Conservation (phyloP, 2,329 filamentous ascomycete species). For the Trichoderma harzianum region DNA sequence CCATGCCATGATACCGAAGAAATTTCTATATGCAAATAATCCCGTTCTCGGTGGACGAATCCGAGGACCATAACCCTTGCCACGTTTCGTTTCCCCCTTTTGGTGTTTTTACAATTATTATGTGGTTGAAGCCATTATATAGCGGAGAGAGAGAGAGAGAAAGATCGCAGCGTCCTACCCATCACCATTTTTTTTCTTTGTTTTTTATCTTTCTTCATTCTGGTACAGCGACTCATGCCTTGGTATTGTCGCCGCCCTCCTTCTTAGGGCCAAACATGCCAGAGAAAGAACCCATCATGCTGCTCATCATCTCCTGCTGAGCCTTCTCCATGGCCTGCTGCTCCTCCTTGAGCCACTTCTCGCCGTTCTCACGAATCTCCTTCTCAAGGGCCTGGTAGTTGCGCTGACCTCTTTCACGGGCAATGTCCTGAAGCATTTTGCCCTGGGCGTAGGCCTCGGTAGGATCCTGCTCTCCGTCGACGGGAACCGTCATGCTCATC, state of each 20-base stretch:
- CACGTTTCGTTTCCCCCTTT: neutral
- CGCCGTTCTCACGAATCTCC: slow-evolving; percentile 88
- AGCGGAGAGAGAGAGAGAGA: slow-evolving; percentile 13
- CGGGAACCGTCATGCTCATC: slow-evolving; percentile 57
- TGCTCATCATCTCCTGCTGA: slow-evolving; percentile 86
- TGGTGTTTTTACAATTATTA: slow-evolving; percentile 18
- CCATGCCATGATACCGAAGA: slow-evolving; percentile 5
- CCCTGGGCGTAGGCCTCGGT: slow-evolving; percentile 80
- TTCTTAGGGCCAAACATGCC: slow-evolving; percentile 28
- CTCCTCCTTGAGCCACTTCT: slow-evolving; percentile 95
- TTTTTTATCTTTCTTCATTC: neutral
- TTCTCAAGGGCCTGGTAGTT: slow-evolving; percentile 87
- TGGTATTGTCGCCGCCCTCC: slow-evolving; percentile 18
- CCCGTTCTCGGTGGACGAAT: neutral
- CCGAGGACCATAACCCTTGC: neutral
- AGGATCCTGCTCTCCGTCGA: slow-evolving; percentile 66
- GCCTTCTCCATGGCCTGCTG: slow-evolving; percentile 81
- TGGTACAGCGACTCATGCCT: slow-evolving; percentile 18
- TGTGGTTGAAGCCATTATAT: slow-evolving; percentile 8
- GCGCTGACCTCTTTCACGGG: slow-evolving; percentile 84
- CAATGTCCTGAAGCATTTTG: slow-evolving; percentile 96
- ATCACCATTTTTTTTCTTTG: neutral
- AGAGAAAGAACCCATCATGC: slow-evolving; percentile 75
- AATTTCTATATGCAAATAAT: slow-evolving; percentile 17
- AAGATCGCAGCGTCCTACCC: neutral